Conservation (phyloP, 257 asterid species). For the Solanum stenotomum region DNA sequence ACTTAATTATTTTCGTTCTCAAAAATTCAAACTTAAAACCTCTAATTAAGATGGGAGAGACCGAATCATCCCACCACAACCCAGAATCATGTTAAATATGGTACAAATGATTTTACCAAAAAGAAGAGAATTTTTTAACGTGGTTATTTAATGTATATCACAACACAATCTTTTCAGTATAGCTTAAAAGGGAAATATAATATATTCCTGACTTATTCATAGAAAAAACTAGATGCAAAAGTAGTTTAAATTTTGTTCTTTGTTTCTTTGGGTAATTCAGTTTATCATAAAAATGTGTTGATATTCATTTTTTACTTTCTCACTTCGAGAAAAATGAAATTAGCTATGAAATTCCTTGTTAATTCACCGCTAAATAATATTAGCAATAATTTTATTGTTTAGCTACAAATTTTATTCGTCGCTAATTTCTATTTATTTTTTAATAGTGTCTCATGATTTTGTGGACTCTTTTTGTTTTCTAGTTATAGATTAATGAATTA, state of each 20-base stretch:
- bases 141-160: not conserved
- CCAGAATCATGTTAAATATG: not conserved
- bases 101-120: not conserved
- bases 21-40: no score
- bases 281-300: not conserved
- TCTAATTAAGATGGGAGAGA: not conserved
- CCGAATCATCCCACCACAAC: no score
- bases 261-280: not conserved
- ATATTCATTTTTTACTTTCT: not conserved
- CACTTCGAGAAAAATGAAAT: not conserved
- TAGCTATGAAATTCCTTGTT: not conserved
- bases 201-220: not conserved
- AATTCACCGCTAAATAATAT: not conserved
- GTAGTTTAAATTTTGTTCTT: not conserved
- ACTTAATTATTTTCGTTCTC: not conserved
- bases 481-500: not conserved
- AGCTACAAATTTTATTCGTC: not conserved
- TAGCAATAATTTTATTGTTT: not conserved
- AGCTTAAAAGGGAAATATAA: not conserved
- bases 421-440: not conserved
- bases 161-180: not conserved
- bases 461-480: not conserved
- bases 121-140: not conserved
- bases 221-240: not conserved
- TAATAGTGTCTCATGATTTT: not conserved